Evolutionary conservation across 768 basidiomycete genomes (phyloP).

Genomic region (Tephrocybe sp.): DNA sequence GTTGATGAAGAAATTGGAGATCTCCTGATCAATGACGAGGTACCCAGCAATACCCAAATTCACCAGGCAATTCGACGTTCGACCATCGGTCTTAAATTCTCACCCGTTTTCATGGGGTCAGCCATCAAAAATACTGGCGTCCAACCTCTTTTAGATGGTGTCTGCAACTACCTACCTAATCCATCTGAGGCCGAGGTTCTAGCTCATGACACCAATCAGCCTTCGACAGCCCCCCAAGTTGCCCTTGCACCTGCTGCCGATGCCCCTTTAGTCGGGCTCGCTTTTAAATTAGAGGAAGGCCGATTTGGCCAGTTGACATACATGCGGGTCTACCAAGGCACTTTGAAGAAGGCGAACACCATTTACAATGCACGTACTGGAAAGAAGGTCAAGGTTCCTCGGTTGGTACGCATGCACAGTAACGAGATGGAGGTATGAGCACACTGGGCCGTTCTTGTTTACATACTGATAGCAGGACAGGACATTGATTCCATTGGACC

Average conservation of each 20-base stretch:
- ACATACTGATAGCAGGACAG: constrained; percentile 33
- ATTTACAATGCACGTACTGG: constrained; percentile 94
- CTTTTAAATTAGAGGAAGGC: constrained; percentile 98
- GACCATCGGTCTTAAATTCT: constrained; percentile 86
- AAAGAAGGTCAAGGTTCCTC: constrained; percentile 95
- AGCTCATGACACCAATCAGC: constrained; percentile 80
- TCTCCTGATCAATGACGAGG: constrained; percentile 81
- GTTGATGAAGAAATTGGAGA: constrained; percentile 96
- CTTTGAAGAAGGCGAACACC: constrained; percentile 77
- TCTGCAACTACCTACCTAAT: constrained; percentile 92
- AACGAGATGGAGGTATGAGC: constrained; percentile 93
- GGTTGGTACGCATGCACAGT: constrained; percentile 96
- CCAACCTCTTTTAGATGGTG: constrained; percentile 91
- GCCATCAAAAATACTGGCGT: constrained; percentile 97
- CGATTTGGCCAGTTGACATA: constrained; percentile 97
- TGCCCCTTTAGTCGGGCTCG: constrained; percentile 88
- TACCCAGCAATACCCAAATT: constrained; percentile 71
- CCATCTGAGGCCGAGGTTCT: constrained; percentile 77
- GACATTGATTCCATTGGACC: constrained; percentile 93
- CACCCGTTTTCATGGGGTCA: constrained; percentile 95
- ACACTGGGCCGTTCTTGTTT: background rate
- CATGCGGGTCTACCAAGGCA: constrained; percentile 97
- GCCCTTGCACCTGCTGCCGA: constrained; percentile 79
- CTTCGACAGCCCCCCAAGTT: constrained; percentile 65
- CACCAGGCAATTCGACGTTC: constrained; percentile 85